These are phyloP conservation scores for Linaria vulgaris DNA, from an alignment of 257 asterid genomes.

Conservation along the genomic window DNA sequence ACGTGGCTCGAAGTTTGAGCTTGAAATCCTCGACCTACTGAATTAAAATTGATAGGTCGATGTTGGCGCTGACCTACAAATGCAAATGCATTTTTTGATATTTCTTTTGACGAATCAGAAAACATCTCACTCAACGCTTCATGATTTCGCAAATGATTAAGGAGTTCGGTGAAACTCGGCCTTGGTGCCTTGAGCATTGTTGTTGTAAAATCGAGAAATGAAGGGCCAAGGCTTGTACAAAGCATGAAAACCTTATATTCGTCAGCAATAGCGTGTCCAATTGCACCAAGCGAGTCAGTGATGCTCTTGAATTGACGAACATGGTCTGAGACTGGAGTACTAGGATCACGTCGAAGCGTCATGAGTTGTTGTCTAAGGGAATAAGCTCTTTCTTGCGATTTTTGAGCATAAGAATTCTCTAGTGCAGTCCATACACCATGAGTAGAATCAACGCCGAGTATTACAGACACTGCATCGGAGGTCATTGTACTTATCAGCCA, in stretches of 20 bases:
- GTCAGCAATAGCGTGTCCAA: background rate
- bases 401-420: background rate
- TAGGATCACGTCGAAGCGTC: no score
- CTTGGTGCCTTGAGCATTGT: conserved; percentile 1
- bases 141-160: no score
- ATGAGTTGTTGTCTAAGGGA: background rate
- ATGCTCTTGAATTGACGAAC: no score
- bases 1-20: background rate
- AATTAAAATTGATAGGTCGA: background rate
- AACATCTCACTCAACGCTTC: no score
- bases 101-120: background rate
- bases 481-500: no score
- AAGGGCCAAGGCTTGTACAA: background rate
- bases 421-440: background rate
- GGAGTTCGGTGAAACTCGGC: no score
- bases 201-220: background rate
- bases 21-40: background rate
- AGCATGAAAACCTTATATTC: background rate
- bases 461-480: background rate
- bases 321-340: no score
- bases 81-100: background rate
- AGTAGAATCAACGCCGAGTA: background rate
- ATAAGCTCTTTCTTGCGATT: background rate
- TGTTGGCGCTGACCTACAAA: background rate
- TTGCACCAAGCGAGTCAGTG: background rate